These are phyloP conservation scores for Gardenia jasminoides DNA, from an alignment of 257 asterid genomes.

Conservation along the genomic window DNA sequence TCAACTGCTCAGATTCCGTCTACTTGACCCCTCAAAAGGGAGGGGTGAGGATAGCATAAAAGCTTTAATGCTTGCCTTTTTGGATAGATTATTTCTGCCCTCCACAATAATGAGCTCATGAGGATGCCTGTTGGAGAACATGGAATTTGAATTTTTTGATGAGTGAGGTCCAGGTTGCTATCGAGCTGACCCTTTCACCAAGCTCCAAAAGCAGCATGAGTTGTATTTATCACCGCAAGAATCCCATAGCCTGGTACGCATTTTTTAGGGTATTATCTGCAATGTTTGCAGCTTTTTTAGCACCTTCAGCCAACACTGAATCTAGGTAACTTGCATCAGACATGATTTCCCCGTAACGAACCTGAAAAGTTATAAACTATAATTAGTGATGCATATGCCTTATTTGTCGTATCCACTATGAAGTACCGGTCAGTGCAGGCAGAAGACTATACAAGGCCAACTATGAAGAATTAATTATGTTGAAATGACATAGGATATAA, in stretches of 20 bases:
- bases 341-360: slow-evolving; percentile 65
- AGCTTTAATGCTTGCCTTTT: neutral
- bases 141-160: neutral
- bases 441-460: too few relatives aligned
- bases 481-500: neutral
- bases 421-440: neutral
- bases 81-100: neutral
- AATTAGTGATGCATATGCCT: slow-evolving; percentile 3
- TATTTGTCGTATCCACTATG: neutral
- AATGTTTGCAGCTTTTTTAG: slow-evolving; percentile 66
- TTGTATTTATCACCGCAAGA: slow-evolving; percentile 50
- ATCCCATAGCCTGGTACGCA: slow-evolving; percentile 91
- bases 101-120: slow-evolving; percentile 1
- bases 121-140: neutral
- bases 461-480: neutral
- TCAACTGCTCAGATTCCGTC: neutral
- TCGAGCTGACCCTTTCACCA: slow-evolving; percentile 11
- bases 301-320: slow-evolving; percentile 71
- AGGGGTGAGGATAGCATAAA: neutral
- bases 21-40: neutral
- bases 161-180: slow-evolving; percentile 7
- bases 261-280: slow-evolving; percentile 68
- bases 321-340: slow-evolving; percentile 70
- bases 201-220: neutral
- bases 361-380: slow-evolving; percentile 38